A percentile compares a stretch with the other conserved stretches of the same genome.
phyloP scores from a whole-genome alignment of 139 green algal genomes.

The Pedinophyceae sp. region DNA sequence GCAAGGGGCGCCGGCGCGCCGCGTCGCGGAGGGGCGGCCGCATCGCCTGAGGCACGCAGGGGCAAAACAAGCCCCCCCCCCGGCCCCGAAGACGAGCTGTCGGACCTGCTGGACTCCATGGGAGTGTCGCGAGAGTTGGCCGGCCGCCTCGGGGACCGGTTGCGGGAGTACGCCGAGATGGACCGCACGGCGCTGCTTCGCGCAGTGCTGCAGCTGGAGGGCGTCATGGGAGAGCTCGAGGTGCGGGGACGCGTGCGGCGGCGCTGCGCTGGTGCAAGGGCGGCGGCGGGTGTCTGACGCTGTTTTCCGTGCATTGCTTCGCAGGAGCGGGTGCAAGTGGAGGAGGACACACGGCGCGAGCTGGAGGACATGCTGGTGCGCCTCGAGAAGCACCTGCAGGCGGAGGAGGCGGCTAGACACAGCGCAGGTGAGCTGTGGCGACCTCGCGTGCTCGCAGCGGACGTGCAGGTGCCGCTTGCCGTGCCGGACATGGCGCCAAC shows the following conservation, averaged over 20 bases:
- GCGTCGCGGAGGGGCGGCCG: no score
- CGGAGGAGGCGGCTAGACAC: neutral
- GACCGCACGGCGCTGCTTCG: neutral
- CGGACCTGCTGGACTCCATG: no score
- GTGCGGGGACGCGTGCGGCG: neutral
- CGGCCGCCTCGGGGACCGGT: neutral
- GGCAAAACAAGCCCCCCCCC: no score
- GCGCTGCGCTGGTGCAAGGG: neutral
- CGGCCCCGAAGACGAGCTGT: no score
- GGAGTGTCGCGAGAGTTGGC: no score
- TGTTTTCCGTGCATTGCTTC: neutral
- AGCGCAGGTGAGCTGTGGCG: conserved; percentile 2
- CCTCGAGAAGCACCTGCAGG: conserved; percentile 64
- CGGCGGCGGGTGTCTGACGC: no score
- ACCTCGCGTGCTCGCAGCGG: no score
- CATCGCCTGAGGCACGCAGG: no score
- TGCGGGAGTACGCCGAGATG: neutral
- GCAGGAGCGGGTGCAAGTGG: conserved; percentile 2
- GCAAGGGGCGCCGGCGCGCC: no score
- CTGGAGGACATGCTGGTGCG: conserved; percentile 72
- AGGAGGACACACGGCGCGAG: conserved; percentile 23
- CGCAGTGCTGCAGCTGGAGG: neutral
- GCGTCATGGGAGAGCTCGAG: neutral
- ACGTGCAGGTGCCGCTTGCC: no score
- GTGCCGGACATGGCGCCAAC: no score